Evolutionary conservation across 2,329 filamentous ascomycete species (phyloP), one percentile per base, ranked within the genome.

Genomic region (Aspergillus melleus): DNA sequence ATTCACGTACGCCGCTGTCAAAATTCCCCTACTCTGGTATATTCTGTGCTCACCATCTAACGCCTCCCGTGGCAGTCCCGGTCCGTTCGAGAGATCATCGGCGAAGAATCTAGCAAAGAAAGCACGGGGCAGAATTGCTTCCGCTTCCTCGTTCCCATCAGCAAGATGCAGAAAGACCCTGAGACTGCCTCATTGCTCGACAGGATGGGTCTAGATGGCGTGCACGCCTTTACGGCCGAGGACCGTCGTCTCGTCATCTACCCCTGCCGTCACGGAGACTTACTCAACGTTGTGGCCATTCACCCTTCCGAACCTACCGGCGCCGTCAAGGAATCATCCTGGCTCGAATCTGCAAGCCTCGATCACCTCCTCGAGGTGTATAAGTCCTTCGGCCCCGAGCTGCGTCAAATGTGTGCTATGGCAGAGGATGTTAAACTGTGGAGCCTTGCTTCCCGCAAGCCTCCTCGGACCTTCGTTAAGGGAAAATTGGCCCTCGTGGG

Each of bases 131-230:
- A 70, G 54, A 66, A 66, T 55, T 74, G 69, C 29, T 76, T 74
- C 61, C 70, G 76, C 10, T 76, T 77, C 59, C 66, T 77, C 46
- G 74, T 79, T n/a, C 67, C 71, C 11, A 61, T 71, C 1, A 49
- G 60, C 6, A 69, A 73, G 20, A 64, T 76, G 46, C 63, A 60
- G 16, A 63, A 61, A 2, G 70, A 76, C 52, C 68, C 70, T 6
- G 63, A 71, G 19, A 74, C 74, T 4, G 64, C 65, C 0, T 64
- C 66, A 24, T 71, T 75, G 47, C 66, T 69, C 6, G 64, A 72
- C 36, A 65, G 62, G 16, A 55, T 62, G 16, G 61, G 61, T 5
- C 58, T 62, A 0, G 47, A 66, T 16, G 62, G 66, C 24, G 49
- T 62, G 10, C 60, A 67, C 29, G 58, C 49, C 16, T 64, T 67